These are phyloP conservation scores for Paracamarosporium sp. DNA, from an alignment of 2,329 filamentous ascomycete genomes.

Conservation along the genomic window DNA sequence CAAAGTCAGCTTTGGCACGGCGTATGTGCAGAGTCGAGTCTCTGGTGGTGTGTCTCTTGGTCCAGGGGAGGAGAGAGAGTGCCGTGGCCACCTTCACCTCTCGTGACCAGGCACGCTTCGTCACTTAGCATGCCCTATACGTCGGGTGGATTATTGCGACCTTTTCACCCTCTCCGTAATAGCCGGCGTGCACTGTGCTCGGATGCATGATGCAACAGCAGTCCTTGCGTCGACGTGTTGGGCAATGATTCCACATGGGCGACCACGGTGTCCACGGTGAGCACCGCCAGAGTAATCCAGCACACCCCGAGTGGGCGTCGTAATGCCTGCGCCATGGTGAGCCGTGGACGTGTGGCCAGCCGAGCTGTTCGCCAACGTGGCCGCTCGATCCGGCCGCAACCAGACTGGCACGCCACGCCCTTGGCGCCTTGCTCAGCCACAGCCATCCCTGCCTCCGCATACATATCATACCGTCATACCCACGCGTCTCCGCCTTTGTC, in stretches of 20 bases:
- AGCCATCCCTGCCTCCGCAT: background rate
- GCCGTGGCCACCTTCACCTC: background rate
- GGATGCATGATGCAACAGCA: background rate
- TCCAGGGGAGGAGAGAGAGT: background rate
- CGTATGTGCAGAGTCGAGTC: background rate
- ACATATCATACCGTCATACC: conserved; percentile 6
- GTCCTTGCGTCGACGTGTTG: background rate
- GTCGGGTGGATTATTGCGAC: background rate
- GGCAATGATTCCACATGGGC: background rate
- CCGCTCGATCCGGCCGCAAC: background rate
- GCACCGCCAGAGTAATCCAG: background rate
- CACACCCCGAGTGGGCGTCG: background rate
- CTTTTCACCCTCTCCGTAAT: background rate
- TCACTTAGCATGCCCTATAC: no score
- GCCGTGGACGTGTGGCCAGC: background rate
- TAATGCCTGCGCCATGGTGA: background rate
- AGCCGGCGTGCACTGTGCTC: background rate
- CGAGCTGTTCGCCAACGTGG: background rate
- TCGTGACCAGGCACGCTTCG: no score
- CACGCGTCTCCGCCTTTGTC: conserved; percentile 6
- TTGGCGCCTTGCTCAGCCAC: conserved; percentile 1
- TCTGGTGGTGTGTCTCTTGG: background rate
- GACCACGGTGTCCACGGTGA: background rate
- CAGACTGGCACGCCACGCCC: conserved; percentile 2
- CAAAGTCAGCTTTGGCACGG: background rate